Conservation (phyloP, 306 rosid species). For the Bauhinia variegata region DNA sequence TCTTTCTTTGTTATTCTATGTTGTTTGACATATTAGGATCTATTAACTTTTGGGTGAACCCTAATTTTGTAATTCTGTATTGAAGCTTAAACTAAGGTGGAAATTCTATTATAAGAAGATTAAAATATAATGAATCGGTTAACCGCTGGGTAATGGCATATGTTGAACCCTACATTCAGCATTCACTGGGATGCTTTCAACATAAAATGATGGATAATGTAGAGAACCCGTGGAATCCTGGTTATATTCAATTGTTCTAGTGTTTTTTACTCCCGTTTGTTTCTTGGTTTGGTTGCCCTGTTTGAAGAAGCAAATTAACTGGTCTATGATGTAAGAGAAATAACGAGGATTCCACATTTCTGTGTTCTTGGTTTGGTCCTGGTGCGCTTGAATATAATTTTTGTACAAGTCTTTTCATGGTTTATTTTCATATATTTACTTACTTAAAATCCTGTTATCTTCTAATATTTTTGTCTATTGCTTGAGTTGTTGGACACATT, state of each 20-base stretch:
- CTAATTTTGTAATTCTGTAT: neutral
- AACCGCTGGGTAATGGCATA: neutral
- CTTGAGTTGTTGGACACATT: neutral
- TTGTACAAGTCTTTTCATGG: neutral
- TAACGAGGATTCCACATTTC: too few relatives aligned
- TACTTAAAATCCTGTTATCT: neutral
- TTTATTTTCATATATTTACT: neutral
- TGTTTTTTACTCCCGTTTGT: neutral
- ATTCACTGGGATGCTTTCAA: neutral
- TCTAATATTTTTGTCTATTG: slow-evolving; percentile 10
- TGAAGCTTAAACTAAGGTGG: neutral
- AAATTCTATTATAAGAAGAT: neutral
- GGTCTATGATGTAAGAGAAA: neutral
- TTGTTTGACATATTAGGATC: slow-evolving; percentile 9
- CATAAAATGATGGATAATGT: too few relatives aligned
- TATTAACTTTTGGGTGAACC: neutral
- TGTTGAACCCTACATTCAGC: neutral
- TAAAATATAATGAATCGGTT: neutral
- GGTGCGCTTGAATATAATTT: neutral
- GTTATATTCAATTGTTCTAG: neutral
- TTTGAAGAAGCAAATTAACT: slow-evolving; percentile 3
- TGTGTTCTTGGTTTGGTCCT: neutral
- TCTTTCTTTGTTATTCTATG: neutral
- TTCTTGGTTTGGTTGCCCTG: neutral
- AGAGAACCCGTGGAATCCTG: too few relatives aligned